Evolutionary conservation across 1,139 yeast species (phyloP).

Genomic region (Diutina sp.): DNA sequence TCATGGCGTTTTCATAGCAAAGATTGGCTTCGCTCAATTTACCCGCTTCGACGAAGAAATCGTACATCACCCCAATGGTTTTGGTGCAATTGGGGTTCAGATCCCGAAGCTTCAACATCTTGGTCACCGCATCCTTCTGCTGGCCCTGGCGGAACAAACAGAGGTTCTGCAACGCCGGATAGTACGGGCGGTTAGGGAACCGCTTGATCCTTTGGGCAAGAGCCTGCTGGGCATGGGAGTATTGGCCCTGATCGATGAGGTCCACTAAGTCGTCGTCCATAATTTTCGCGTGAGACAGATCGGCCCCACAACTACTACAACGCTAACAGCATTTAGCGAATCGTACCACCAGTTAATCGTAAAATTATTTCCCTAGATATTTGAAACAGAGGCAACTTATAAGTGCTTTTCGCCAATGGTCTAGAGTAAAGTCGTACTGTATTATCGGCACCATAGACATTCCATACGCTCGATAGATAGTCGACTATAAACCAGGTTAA

Average conservation of each 20-base stretch:
- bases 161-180: constrained; percentile 37
- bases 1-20: constrained; percentile 43
- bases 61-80: constrained; percentile 10
- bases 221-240: constrained; percentile 36
- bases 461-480: no score
- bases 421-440: no score
- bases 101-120: constrained; percentile 27
- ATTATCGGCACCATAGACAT: no score
- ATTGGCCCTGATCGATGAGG: constrained; percentile 45
- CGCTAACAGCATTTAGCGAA: not conserved
- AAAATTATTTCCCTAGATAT: no score
- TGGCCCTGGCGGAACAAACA: constrained; percentile 31
- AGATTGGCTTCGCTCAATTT: constrained; percentile 18
- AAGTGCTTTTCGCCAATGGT: no score
- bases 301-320: not conserved
- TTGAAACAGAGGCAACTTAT: no score
- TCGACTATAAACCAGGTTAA: no score
- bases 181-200: constrained; percentile 43
- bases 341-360: no score
- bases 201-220: constrained; percentile 37
- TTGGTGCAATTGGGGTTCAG: not conserved
- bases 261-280: constrained; percentile 16
- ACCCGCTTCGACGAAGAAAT: constrained; percentile 17
- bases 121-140: constrained; percentile 24
- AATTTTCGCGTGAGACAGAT: not conserved